Percentiles rank a stretch among this genome's conserved stretches.
phyloP scores from a whole-genome alignment of 2,329 filamentous ascomycete species.

The Exophiala bonariae region DNA sequence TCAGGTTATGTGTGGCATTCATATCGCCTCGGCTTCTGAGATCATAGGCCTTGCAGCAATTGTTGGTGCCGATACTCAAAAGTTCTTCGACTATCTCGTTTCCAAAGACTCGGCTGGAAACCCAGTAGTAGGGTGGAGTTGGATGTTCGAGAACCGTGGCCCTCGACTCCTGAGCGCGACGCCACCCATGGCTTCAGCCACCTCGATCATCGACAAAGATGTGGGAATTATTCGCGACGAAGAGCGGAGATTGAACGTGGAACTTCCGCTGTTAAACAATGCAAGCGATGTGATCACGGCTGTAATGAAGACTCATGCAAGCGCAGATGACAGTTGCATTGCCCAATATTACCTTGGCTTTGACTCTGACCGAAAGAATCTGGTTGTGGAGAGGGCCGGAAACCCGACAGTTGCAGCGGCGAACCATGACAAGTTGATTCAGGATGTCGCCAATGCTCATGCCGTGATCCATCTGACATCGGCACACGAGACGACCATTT shows the following conservation, averaged over 20 bases:
- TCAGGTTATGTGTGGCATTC: conserved; percentile 63
- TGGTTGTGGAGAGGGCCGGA: conserved; percentile 21
- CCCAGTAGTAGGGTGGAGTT: conserved; percentile 51
- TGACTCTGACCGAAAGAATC: conserved; percentile 15
- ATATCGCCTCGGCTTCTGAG: conserved; percentile 62
- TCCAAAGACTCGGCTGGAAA: conserved; percentile 29
- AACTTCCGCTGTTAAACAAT: conserved; percentile 25
- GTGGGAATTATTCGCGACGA: conserved; percentile 32
- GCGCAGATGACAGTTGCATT: conserved; percentile 26
- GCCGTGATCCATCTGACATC: conserved; percentile 24
- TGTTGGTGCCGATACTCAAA: conserved; percentile 52
- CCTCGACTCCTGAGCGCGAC: conserved; percentile 57
- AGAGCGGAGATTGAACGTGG: conserved; percentile 22
- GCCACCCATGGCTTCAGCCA: conserved; percentile 58
- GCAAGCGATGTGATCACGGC: conserved; percentile 21
- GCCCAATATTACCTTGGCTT: conserved; percentile 27
- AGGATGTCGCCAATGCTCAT: conserved; percentile 21
- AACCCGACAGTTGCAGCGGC: conserved; percentile 9
- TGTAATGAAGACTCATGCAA: conserved; percentile 26
- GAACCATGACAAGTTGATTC: conserved; percentile 12
- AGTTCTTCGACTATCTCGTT: conserved; percentile 44
- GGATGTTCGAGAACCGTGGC: conserved; percentile 63
- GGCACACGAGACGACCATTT: conserved; percentile 26
- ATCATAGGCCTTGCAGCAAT: conserved; percentile 60
- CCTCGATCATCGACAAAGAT: conserved; percentile 63